Evolutionary conservation across 192 early-diverging fungal species (phyloP).

Genomic region (Backusella parvicylindrica): DNA sequence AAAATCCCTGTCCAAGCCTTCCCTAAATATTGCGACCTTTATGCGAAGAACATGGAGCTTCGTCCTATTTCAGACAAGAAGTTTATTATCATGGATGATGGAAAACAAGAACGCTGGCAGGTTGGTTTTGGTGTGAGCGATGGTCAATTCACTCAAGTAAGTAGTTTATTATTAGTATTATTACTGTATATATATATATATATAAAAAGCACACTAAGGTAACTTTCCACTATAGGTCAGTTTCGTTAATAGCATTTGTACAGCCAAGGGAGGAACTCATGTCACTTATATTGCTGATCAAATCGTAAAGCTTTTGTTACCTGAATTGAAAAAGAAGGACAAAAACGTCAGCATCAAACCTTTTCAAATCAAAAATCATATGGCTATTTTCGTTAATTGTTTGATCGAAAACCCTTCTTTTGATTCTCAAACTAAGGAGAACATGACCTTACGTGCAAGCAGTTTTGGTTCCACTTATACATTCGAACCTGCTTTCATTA

Average conservation of each 20-base stretch:
- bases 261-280: slow-evolving; percentile 90
- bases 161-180: background rate
- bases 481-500: slow-evolving; percentile 76
- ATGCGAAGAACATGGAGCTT: slow-evolving; percentile 37
- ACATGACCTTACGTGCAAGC: slow-evolving; percentile 73
- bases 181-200: too few species aligned
- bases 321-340: slow-evolving; percentile 72
- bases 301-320: slow-evolving; percentile 66
- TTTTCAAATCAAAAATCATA: slow-evolving; percentile 82
- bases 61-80: slow-evolving; percentile 33
- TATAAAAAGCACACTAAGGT: too few species aligned
- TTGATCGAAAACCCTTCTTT: slow-evolving; percentile 93
- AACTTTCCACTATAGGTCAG: slow-evolving; percentile 53
- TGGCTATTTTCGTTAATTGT: slow-evolving; percentile 94
- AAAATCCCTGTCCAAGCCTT: slow-evolving; percentile 83
- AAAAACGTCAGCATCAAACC: slow-evolving; percentile 70
- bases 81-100: slow-evolving; percentile 68
- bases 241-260: slow-evolving; percentile 97
- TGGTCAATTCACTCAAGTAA: slow-evolving; percentile 92
- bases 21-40: slow-evolving; percentile 87
- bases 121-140: slow-evolving; percentile 89
- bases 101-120: slow-evolving; percentile 85
- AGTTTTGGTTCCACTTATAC: slow-evolving; percentile 82
- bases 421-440: slow-evolving; percentile 98
- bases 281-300: slow-evolving; percentile 82